Base-by-base conservation (phyloP, 2,329 filamentous ascomycete genomes). In the Nemania sp. region DNA sequence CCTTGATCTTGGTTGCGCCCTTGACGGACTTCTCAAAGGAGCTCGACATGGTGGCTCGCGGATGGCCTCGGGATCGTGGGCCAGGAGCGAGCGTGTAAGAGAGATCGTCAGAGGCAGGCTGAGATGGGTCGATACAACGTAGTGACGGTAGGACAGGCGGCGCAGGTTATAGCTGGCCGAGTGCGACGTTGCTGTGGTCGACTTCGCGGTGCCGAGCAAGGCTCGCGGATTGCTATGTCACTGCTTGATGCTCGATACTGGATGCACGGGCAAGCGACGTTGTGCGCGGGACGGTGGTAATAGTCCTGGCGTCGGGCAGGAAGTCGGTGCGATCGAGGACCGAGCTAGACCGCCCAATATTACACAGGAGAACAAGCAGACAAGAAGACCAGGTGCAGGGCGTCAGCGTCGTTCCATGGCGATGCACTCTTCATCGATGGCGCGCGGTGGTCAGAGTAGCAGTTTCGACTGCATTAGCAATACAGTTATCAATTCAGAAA, bases 1-100 rank as follows among this genome's bases (percentile, higher is more conserved):
- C 91, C 85, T 97, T 97, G 72, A 96, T 90, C 80, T 97, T 97
- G 68, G 93, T 97, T 66, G 90, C 93, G 76, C 93, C 94, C 80
- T 97, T 97, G 70, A 99, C 94, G 65, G 92, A 96, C 81, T 97
- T 99, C 80, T 99, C 94, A 72, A 97, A 97, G 54, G 90, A 93
- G 78, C 86, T 89, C 64, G 88, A 84, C 89, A 92, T 92, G 63
- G 45, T 61, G 55, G 45, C 15, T 31, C 15, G 11, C 28, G 23
- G 33, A 43, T 26, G 14, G 44, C 20, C 33, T 36, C 6, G 20
- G 28, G 49, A 26, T 12, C 22, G 39, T 14, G 28, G 15, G 17
- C 17, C 14, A 34, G 26, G 28, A 40, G 40, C 31, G 36, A 24
- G 33, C 22, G 33, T 22, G 37, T 34, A 20, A 24, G 45, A 36